phyloP scores from a whole-genome alignment of 2,329 filamentous ascomycete species.

The Sclerotinia spermophila region DNA sequence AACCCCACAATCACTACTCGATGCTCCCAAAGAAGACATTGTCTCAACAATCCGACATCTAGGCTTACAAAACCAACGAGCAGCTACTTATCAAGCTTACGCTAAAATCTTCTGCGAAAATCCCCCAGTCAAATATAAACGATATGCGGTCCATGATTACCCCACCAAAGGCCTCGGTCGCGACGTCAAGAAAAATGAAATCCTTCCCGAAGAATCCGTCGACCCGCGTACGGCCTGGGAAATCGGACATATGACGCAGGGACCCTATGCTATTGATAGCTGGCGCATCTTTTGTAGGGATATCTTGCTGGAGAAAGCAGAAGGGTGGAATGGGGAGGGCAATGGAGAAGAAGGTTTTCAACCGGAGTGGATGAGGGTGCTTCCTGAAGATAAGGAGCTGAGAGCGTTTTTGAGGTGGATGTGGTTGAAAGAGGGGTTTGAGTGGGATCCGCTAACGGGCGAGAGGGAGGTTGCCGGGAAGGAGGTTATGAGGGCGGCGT shows the following conservation, averaged over 20 bases:
- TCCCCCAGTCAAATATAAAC: constrained; percentile 56
- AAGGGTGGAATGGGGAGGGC: constrained; percentile 62
- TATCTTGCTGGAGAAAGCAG: constrained; percentile 60
- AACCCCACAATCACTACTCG: constrained; percentile 58
- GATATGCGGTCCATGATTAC: constrained; percentile 56
- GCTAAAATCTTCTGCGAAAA: constrained; percentile 61
- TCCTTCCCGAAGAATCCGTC: constrained; percentile 42
- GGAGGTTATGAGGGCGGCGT: constrained; percentile 54
- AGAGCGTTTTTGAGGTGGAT: constrained; percentile 83
- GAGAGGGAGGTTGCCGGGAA: constrained; percentile 51
- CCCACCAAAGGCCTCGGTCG: constrained; percentile 48
- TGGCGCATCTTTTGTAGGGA: constrained; percentile 95
- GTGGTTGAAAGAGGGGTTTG: constrained; percentile 83
- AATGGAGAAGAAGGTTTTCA: constrained; percentile 62
- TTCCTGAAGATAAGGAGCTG: constrained; percentile 84
- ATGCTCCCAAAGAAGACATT: constrained; percentile 54
- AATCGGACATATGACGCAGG: constrained; percentile 78
- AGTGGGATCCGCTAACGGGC: constrained; percentile 73
- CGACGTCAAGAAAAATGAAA: constrained; percentile 46
- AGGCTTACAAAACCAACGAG: constrained; percentile 66
- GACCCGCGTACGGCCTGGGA: constrained; percentile 58
- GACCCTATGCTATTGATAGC: constrained; percentile 79
- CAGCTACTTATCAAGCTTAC: constrained; percentile 64
- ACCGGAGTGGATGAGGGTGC: constrained; percentile 86
- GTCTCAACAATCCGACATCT: constrained; percentile 63